Percentiles rank a stretch among this genome's conserved stretches.
Evolutionary conservation across 73 alveolate genomes (phyloP).

Genomic region (Effrenium voratum): DNA sequence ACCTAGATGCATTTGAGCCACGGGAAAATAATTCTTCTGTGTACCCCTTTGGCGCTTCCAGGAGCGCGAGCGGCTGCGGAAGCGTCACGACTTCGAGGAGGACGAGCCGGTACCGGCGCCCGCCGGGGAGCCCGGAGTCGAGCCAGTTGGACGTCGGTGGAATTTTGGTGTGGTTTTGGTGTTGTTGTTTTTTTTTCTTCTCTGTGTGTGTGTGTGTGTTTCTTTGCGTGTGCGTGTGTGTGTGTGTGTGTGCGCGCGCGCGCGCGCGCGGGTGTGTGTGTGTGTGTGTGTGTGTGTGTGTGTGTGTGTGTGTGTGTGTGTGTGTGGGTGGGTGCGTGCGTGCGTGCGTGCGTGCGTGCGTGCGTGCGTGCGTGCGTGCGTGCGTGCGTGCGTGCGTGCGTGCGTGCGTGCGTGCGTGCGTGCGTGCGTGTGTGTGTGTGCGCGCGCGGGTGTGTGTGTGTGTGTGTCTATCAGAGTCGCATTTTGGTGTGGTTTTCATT

Average conservation of each 20-base stretch:
- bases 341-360: neutral
- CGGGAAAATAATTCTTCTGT: too few species aligned
- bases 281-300: neutral
- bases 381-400: neutral
- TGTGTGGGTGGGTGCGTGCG: neutral
- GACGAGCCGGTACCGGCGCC: constrained; percentile 48
- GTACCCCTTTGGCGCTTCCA: neutral
- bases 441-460: neutral
- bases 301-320: neutral
- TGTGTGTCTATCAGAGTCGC: neutral
- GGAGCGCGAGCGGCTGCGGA: constrained; percentile 77
- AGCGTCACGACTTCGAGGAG: constrained; percentile 49
- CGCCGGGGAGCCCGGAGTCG: too few species aligned
- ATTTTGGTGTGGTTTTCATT: too few species aligned
- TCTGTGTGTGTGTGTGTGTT: neutral
- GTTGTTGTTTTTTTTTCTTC: neutral
- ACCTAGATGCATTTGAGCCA: too few species aligned
- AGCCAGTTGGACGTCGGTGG: too few species aligned
- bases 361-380: neutral
- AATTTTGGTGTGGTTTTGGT: neutral
- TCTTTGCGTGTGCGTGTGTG: neutral
- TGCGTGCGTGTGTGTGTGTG: neutral
- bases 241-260: too few species aligned
- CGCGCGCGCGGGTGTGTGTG: neutral
- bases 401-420: neutral